These are phyloP conservation scores for Epicoccum sorghinum DNA, from an alignment of 2,329 filamentous ascomycete genomes.

Conservation along the genomic window DNA sequence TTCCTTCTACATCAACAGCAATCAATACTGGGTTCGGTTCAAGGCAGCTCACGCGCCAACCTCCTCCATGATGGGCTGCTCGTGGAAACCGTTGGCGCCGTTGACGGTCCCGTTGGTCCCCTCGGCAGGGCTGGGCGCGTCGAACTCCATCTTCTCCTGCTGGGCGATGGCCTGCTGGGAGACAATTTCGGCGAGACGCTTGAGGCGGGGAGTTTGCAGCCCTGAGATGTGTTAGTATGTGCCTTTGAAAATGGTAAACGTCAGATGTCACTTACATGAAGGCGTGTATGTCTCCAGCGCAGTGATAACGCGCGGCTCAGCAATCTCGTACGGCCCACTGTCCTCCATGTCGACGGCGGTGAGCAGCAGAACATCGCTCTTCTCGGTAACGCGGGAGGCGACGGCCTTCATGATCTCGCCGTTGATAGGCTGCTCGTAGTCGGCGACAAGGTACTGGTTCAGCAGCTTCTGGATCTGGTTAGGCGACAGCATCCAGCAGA, in stretches of 20 bases:
- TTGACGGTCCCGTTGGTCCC: slow-evolving; percentile 24
- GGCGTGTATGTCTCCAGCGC: slow-evolving; percentile 98
- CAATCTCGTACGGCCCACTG: slow-evolving; percentile 97
- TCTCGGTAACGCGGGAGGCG: slow-evolving; percentile 94
- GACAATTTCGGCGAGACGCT: slow-evolving; percentile 97
- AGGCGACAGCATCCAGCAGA: slow-evolving; percentile 99
- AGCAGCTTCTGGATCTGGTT: slow-evolving; percentile 99
- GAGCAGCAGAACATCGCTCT: slow-evolving; percentile 92
- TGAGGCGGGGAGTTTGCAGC: slow-evolving; percentile 94
- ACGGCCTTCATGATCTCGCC: slow-evolving; percentile 99
- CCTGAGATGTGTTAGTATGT: slow-evolving; percentile 59
- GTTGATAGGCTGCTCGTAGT: slow-evolving; percentile 99
- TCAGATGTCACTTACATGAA: slow-evolving; percentile 73
- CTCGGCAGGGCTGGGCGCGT: slow-evolving; percentile 26
- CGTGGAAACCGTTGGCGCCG: slow-evolving; percentile 27
- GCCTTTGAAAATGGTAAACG: too few relatives aligned
- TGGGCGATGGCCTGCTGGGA: slow-evolving; percentile 95
- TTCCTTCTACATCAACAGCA: background rate
- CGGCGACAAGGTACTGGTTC: slow-evolving; percentile 97
- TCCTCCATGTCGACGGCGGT: slow-evolving; percentile 99
- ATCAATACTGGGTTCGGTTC: too few relatives aligned
- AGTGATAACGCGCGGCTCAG: slow-evolving; percentile 93
- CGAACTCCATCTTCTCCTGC: slow-evolving; percentile 79
- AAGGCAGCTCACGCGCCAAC: slow-evolving; percentile 7
- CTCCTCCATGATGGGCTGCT: slow-evolving; percentile 34